A percentile compares a stretch with the other conserved stretches of the same genome.
phyloP scores from a whole-genome alignment of 345 rosid genomes.

The Eucalyptus grandis region DNA sequence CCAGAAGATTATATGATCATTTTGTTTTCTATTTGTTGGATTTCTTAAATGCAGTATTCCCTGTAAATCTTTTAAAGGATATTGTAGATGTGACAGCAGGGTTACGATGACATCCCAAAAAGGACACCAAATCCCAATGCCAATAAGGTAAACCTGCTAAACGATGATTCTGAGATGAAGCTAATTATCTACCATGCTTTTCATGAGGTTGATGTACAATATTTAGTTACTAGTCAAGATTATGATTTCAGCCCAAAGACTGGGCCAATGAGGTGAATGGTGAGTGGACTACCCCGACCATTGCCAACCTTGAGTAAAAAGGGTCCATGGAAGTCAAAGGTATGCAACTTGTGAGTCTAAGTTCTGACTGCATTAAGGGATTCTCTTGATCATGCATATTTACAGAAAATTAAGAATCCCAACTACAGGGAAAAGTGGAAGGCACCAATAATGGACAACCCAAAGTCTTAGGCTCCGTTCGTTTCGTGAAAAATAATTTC shows the following conservation, averaged over 20 bases:
- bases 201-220: not conserved
- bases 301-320: conserved; percentile 90
- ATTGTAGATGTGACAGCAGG: conserved; percentile 20
- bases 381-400: not conserved
- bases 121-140: conserved; percentile 59
- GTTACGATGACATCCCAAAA: conserved; percentile 35
- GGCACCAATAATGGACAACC: too few relatives aligned
- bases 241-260: conserved; percentile 65
- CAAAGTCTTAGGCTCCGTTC: too few relatives aligned
- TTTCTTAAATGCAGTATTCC: not conserved
- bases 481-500: too few relatives aligned
- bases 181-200: not conserved
- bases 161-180: not conserved
- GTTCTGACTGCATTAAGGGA: not conserved
- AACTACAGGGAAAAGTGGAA: conserved; percentile 80
- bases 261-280: conserved; percentile 99
- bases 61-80: not conserved
- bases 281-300: conserved; percentile 92
- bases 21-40: conserved; percentile 15
- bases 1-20: conserved; percentile 44
- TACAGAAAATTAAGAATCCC: conserved; percentile 91
- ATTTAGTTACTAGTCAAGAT: not conserved
- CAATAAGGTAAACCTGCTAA: conserved; percentile 49
- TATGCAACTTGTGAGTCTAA: not conserved
- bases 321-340: conserved; percentile 95